Evolutionary conservation across 768 basidiomycete genomes (phyloP).

Genomic region (Suillus discolor): DNA sequence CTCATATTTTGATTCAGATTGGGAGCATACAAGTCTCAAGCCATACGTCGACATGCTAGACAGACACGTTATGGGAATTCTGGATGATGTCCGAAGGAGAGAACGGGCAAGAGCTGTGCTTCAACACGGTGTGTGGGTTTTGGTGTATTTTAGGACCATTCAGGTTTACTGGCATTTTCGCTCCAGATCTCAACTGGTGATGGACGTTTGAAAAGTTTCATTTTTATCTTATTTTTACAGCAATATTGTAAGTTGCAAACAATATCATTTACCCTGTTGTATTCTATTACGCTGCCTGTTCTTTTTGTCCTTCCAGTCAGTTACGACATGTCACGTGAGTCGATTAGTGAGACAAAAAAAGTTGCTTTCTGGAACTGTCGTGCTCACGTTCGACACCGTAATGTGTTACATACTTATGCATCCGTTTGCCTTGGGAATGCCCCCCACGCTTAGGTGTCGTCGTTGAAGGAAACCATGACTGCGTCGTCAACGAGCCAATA

Average conservation of each 20-base stretch:
- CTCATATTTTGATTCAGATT: slow-evolving; percentile 47
- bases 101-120: slow-evolving; percentile 16
- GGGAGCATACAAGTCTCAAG: slow-evolving; percentile 85
- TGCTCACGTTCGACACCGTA: slow-evolving; percentile 1
- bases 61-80: slow-evolving; percentile 50
- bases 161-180: neutral
- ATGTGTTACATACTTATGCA: slow-evolving; percentile 5
- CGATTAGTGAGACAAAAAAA: neutral
- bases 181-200: slow-evolving; percentile 32
- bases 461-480: slow-evolving; percentile 23
- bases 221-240: neutral
- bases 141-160: neutral
- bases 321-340: neutral
- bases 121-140: slow-evolving; percentile 19
- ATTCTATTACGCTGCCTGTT: neutral
- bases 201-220: neutral
- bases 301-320: neutral
- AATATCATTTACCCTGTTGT: neutral
- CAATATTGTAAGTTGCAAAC: neutral
- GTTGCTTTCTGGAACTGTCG: neutral
- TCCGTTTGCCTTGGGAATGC: slow-evolving; percentile 18
- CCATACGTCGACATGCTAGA: slow-evolving; percentile 92
- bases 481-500: slow-evolving; percentile 13
- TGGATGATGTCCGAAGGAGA: slow-evolving; percentile 32
- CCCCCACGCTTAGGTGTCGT: slow-evolving; percentile 3